Base-by-base conservation (phyloP, 192 early-diverging fungal species). In the Coemansia sp. region DNA sequence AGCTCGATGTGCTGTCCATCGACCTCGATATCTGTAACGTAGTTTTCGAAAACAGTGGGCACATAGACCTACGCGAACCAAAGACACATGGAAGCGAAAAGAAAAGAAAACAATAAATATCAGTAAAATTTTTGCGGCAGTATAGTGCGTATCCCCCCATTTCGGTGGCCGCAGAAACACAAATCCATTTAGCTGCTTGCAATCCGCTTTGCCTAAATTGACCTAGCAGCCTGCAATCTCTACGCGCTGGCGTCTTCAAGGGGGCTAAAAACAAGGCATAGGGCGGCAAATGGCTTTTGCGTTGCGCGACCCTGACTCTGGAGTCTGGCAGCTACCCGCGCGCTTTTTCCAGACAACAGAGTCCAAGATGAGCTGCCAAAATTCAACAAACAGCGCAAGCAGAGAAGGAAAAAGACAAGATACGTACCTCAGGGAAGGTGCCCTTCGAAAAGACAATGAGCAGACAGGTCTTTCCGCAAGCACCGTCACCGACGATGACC, bases 41-140 rank as follows among this genome's bases (percentile, higher is more conserved):
- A 92, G 78, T 94, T 95, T 67, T 98, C 95, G 77, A 95, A 96
- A 51, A 95, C 89, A 1, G 95, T 97, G 20, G 95, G 95, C 24
- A 90, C 85, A 74, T 92, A 90, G 20, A 58, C 55, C 55, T 58
- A 58, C 55, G 62, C 19, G 23, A 22, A 34, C 19, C 19, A 29
- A 7, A 49, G n/a, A n/a, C n/a, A 56, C 11, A 35, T 14, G 58
- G 71, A 35, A 32, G 3, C 3, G 0, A 29, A 39, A 20, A 55
- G 53, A 47, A 56, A 58, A 28, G 19, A 45, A 7, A 22, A 30
- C 28, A 55, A 58, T 18, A 20, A 4, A 32, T 55, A 34, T 27
- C 20, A 23, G 18, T 18, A 29, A 14, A 68, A 63, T 23, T 49
- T 13, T 24, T 32, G 30, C 30, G 8, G 30, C 39, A 42, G 39